A percentile compares a stretch with the other conserved stretches of the same genome.
Evolutionary conservation across 805 yeast species (phyloP).

Genomic region (Wickerhamiella sorbophila): DNA sequence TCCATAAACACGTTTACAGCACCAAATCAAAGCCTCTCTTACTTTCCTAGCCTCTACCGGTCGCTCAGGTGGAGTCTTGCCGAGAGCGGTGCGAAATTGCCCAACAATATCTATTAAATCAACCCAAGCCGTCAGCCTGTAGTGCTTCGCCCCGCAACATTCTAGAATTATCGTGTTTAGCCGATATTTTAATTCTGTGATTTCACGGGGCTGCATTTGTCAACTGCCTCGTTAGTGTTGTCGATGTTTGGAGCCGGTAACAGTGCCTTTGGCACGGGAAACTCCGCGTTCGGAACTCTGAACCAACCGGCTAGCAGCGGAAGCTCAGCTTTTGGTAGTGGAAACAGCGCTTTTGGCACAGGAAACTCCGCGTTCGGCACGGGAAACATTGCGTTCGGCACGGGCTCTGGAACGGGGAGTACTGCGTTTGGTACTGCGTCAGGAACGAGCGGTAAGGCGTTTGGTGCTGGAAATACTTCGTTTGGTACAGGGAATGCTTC

Average conservation of each 20-base stretch:
- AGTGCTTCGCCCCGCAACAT: background rate
- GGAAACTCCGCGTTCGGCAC: conserved; percentile 17
- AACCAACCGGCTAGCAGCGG: too few species aligned
- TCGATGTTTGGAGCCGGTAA: conserved; percentile 3
- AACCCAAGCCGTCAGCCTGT: background rate
- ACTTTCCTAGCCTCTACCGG: background rate
- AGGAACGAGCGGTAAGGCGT: background rate
- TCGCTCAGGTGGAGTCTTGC: background rate
- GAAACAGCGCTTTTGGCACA: conserved; percentile 11
- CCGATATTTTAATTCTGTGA: background rate
- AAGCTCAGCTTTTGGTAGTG: conserved; percentile 13
- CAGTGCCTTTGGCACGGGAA: conserved; percentile 7
- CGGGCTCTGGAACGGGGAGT: conserved; percentile 3
- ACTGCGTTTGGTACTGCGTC: background rate
- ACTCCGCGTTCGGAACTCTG: conserved; percentile 16
- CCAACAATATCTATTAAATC: background rate
- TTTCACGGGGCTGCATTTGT: background rate
- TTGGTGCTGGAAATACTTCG: background rate
- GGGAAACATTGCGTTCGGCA: conserved; percentile 13
- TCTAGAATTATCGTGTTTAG: background rate
- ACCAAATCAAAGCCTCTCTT: background rate
- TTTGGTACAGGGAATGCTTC: conserved; percentile 2
- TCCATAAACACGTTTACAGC: background rate
- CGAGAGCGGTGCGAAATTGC: background rate
- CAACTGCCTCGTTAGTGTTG: too few species aligned